phyloP scores from a whole-genome alignment of 805 yeast species.

The Wickerhamomyces bisporus region DNA sequence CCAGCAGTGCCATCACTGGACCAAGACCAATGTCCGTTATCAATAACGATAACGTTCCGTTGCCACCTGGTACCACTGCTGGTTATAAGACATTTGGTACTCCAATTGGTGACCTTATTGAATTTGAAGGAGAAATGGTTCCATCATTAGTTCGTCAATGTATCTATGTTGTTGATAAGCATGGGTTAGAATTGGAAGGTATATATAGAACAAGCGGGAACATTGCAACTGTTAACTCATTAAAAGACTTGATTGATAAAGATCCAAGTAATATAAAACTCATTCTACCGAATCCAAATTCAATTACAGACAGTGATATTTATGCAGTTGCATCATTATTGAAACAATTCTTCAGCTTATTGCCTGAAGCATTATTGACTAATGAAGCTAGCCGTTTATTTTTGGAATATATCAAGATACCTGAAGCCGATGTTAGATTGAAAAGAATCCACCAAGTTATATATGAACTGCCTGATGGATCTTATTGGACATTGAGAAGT shows the following conservation, averaged over 20 bases:
- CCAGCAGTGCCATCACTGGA: constrained; percentile 13
- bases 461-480: constrained; percentile 88
- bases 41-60: constrained; percentile 22
- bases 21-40: constrained; percentile 28
- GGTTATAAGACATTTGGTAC: constrained; percentile 67
- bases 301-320: constrained; percentile 72
- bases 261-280: constrained; percentile 64
- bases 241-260: constrained; percentile 64
- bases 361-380: constrained; percentile 86
- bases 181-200: constrained; percentile 85
- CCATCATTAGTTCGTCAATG: constrained; percentile 89
- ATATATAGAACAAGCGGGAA: constrained; percentile 85
- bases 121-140: constrained; percentile 83
- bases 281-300: constrained; percentile 49
- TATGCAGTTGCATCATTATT: constrained; percentile 83
- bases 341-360: constrained; percentile 73
- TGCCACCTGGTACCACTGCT: constrained; percentile 23
- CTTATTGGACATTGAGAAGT: constrained; percentile 85
- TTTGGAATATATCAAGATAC: constrained; percentile 65
- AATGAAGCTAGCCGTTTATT: constrained; percentile 55
- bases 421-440: constrained; percentile 54
- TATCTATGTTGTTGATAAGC: constrained; percentile 76
- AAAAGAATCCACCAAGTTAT: constrained; percentile 81
- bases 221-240: constrained; percentile 63
- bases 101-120: constrained; percentile 71